Evolutionary conservation across 768 basidiomycete species (phyloP), one percentile per base, ranked within the genome.

Genomic region (Cytidiella melzeri): DNA sequence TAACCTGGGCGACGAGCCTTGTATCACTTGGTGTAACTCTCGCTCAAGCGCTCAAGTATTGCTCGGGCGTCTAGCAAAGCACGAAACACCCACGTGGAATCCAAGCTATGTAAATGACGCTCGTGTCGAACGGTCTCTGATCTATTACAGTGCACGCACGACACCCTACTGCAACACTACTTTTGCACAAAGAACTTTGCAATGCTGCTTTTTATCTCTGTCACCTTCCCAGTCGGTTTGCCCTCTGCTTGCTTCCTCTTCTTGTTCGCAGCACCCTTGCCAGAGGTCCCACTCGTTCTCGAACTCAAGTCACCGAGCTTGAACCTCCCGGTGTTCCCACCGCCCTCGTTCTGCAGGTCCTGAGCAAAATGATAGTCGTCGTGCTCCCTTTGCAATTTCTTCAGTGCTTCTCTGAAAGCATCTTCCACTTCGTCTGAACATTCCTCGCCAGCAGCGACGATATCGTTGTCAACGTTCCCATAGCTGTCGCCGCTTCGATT

Each of bases 341-440:
- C 48, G 44, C 66, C 50, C 46, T 73, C 69, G 21, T 74, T 74
- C 19, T 83, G 76, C 44, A 97, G 62, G 48, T 90, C 85, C 58
- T 83, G 74, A 1, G 94, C 93, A 57, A 92, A 81, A 64, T 97
- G 94, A 64, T 81, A 96, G 66, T 96, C 94, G 28, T 80, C 75
- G 57, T 97, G 94, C 61, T 96, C 94, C 64, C 76, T 56, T 47
- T 71, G 72, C 48, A 79, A 60, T 51, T 65, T 65, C 5, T 64
- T 69, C 30, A 84, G 57, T 18, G 70, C 57, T 59, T 60, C 49
- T 66, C 62, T 52, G 55, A n/a, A n/a, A n/a, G n/a, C n/a, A n/a
- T n/a, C n/a, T n/a, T 58, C 54, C 43, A 65, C 58, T 54, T 53
- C 37, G 60, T 52, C 57, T n/a, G n/a, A n/a, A n/a, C n/a, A n/a